Base-by-base conservation (phyloP, 441 rosid species). In the Euphorbia corollata region DNA sequence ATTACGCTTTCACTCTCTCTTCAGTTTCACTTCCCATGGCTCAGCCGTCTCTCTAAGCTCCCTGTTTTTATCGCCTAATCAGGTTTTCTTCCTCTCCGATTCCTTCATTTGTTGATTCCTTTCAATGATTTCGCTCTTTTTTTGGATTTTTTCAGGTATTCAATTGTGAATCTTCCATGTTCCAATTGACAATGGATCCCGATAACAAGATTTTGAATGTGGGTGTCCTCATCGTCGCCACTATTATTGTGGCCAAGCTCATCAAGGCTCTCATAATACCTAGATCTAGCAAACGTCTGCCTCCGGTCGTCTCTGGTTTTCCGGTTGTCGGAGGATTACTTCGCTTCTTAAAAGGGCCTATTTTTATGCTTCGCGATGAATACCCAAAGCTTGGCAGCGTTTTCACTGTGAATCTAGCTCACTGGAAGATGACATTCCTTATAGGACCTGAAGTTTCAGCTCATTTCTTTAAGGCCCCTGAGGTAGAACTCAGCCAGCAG, bases 361-460 rank as follows among this genome's bases (percentile, higher is more conserved):
- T 95, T 5, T 51, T 87, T 38, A 85, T 95, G 96, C 87, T 95
- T 55, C 84, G 96, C n/a, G 87, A 90, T 24, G 98, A 95, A 81
- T 95, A 90, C 43, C 86, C 90, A 8, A 92, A 87, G 81, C 92
- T 90, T 12, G 99, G 98, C n/a, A 86, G 96, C 76, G 98, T 95
- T 0, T 95, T 95, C 80, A 92, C 98, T 8, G 81, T 95, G 61
- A 83, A 83, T 61, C 76, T 95, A 54, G 59, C 84, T 72, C 83
- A 87, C 71, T 82, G 82, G 85, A 95, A 95, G 69, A 86, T 95
- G 15, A 95, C 98, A 0, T 95, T 95, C 77, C 86, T 95, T 60
- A 84, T 92, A 48, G 99, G 98, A 3, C 99, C 98, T 30, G 97
- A 95, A 76, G 98, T 95, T 36, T 92, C 99, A 0, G 85, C 99